Conservation (phyloP, 768 basidiomycete species). For the Cantharellus anzutake region DNA sequence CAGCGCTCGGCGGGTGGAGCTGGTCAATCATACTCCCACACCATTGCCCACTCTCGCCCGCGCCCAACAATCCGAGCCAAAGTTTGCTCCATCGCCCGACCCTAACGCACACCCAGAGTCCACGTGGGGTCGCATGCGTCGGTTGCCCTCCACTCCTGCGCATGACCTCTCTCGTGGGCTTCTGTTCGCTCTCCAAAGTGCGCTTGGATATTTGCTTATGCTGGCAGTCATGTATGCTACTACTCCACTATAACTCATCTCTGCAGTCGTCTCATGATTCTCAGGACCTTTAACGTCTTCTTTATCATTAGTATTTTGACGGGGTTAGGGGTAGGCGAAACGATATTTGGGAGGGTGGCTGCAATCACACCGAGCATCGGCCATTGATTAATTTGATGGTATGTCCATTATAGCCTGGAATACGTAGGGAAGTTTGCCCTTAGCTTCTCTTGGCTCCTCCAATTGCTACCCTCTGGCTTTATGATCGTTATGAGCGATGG, state of each 20-base stretch:
- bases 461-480: too few species aligned
- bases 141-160: conserved; percentile 44
- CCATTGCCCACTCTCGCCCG: too few species aligned
- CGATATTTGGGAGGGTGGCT: conserved; percentile 39
- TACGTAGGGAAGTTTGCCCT: too few species aligned
- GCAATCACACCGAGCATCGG: too few species aligned
- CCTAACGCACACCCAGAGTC: background rate
- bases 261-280: conserved; percentile 9
- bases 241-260: background rate
- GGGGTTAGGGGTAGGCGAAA: conserved; percentile 59
- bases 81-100: background rate
- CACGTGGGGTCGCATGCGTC: background rate
- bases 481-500: too few species aligned
- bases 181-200: conserved; percentile 40
- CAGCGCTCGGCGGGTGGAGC: too few species aligned
- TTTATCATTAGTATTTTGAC: conserved; percentile 55
- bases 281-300: conserved; percentile 68
- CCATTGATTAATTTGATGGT: too few species aligned
- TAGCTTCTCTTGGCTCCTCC: too few species aligned
- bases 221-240: conserved; percentile 52
- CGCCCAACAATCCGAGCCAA: too few species aligned
- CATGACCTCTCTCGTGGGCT: conserved; percentile 57
- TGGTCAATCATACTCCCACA: too few species aligned
- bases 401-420: too few species aligned
- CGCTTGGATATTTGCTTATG: conserved; percentile 57